These are phyloP conservation scores for Ceratobasidium sp. DNA, from an alignment of 1,284 basidiomycete species.

Conservation along the genomic window DNA sequence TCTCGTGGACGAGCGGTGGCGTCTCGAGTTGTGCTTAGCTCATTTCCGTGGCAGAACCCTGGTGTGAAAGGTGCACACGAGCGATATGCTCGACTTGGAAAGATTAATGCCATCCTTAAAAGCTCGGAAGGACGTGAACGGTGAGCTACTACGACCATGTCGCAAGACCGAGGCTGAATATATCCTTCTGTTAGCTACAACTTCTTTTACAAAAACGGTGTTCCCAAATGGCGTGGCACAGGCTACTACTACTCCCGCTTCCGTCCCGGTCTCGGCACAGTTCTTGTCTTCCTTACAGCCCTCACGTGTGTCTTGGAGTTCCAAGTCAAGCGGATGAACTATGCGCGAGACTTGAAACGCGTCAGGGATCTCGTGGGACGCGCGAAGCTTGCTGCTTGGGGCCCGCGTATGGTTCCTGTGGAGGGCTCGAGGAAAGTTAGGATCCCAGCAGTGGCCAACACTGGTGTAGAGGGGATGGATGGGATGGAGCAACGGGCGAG, in stretches of 20 bases:
- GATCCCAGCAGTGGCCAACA: constrained; percentile 74
- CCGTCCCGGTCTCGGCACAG: constrained; percentile 86
- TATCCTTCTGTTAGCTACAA: constrained; percentile 70
- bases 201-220: constrained; percentile 92
- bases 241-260: constrained; percentile 94
- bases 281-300: constrained; percentile 78
- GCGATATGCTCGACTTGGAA: constrained; percentile 87
- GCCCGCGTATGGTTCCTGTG: constrained; percentile 71
- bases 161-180: not conserved
- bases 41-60: constrained; percentile 70
- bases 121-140: constrained; percentile 81
- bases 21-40: constrained; percentile 75
- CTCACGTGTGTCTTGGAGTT: constrained; percentile 85
- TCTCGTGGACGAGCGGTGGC: constrained; percentile 6
- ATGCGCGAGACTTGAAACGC: constrained; percentile 76
- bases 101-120: constrained; percentile 86
- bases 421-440: constrained; percentile 76
- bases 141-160: constrained; percentile 61
- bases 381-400: constrained; percentile 81
- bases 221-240: constrained; percentile 87
- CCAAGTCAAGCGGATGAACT: constrained; percentile 81
- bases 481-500: constrained; percentile 52
- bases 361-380: constrained; percentile 75
- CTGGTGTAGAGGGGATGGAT: no score
- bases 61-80: constrained; percentile 84